Conservation (phyloP, 2,329 filamentous ascomycete species). For the Microascus cirrosus region DNA sequence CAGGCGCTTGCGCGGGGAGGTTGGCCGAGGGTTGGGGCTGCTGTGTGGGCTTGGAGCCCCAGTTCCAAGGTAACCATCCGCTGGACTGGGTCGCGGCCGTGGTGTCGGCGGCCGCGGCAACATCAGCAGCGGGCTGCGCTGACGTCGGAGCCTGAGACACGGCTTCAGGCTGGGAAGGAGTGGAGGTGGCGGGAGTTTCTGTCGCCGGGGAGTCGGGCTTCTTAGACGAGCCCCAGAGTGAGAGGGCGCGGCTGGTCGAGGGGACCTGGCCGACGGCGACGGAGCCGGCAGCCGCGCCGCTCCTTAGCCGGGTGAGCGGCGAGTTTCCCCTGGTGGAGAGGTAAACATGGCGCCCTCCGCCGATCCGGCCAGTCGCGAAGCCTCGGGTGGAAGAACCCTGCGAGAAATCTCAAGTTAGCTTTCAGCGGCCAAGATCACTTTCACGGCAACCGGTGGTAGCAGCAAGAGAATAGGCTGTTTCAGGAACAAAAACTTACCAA, state of each 20-base stretch:
- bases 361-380: constrained; percentile 5
- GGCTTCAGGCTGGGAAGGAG: background rate
- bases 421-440: background rate
- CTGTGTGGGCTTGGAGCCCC: background rate
- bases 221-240: constrained; percentile 6
- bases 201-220: constrained; percentile 3
- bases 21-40: background rate
- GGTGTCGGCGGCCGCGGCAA: background rate
- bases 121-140: background rate
- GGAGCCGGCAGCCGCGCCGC: background rate
- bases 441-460: no score
- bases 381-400: background rate
- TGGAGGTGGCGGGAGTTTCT: background rate
- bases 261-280: constrained; percentile 5
- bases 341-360: background rate
- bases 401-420: background rate
- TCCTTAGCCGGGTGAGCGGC: constrained; percentile 4
- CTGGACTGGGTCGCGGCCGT: background rate
- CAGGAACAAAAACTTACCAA: constrained; percentile 12
- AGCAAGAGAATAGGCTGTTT: background rate
- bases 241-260: constrained; percentile 6
- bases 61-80: constrained; percentile 4
- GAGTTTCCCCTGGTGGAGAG: constrained; percentile 1
- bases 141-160: no score
- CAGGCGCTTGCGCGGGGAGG: constrained; percentile 7